Evolutionary conservation across 495 filamentous ascomycete genomes (phyloP), one percentile per base, ranked within the genome.

Genomic region (Penicillium bovifimosum): DNA sequence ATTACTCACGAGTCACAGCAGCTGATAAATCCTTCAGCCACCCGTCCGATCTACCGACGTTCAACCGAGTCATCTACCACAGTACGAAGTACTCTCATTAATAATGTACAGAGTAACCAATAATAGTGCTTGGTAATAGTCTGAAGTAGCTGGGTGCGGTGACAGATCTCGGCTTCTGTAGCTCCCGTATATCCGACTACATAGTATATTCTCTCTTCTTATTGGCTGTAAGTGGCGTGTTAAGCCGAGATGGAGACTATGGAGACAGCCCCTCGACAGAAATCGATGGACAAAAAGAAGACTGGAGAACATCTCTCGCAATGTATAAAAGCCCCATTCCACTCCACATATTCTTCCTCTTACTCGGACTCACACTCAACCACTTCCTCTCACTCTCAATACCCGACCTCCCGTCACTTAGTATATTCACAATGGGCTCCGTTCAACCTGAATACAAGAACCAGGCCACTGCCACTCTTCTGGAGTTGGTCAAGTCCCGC

Each of bases 401-500:
- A 1, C 18, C 14, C 29, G 17, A 38, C 16, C 33, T 48, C 34
- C 24, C n/a, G 5, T 26, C 29, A 9, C 40, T 18, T 2, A 14
- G 24, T n/a, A 52, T 17, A 35, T 36, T 38, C 58, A 64, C 41
- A 61, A 70, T 70, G 67, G 63, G 64, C 55, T 67, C 62, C 47
- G 59, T 35, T 49, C 53, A 51, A 40, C 50, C 56, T 33, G 57
- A 63, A 55, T 71, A 69, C 62, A 71, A 67, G 52, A 75, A 73
- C 68, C 55, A 68, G 20, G 64, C 67, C 40, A 72, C 73, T 16
- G 58, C 66, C 52, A 52, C 68, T 52, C 73, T 76, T 53, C 54
- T 74, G 14, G 60, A 68, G 51, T 49, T 69, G 35, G 70, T 66
- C 58, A 71, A 75, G 64, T 36, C 56, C 45, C 76, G 77, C 31